Conservation (phyloP, 176 grass and related monocot species). For the Thinopyrum elongatum region DNA sequence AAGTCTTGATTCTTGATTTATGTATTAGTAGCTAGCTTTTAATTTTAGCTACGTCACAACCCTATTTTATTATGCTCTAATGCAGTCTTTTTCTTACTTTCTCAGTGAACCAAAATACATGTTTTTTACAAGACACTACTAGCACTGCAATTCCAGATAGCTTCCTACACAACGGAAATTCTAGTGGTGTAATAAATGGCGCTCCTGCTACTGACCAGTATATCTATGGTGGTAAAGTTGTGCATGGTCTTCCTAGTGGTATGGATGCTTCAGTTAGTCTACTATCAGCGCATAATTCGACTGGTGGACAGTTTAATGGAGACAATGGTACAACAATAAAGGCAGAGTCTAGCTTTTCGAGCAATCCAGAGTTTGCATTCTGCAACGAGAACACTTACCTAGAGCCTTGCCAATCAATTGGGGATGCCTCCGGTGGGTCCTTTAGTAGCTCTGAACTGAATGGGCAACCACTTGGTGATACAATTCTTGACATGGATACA, state of each 20-base stretch:
- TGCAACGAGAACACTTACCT: constrained; percentile 62
- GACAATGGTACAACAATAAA: constrained; percentile 72
- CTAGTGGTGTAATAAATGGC: constrained; percentile 60
- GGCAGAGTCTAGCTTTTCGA: constrained; percentile 65
- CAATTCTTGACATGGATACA: constrained; percentile 75
- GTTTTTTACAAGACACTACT: constrained; percentile 55
- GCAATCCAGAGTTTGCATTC: constrained; percentile 76
- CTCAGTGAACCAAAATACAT: constrained; percentile 69
- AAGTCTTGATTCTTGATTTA: constrained; percentile 2
- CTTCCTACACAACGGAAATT: constrained; percentile 70
- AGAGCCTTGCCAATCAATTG: constrained; percentile 64
- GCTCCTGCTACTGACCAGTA: constrained; percentile 48
- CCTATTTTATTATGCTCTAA: constrained; percentile 29
- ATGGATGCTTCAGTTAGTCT: constrained; percentile 63
- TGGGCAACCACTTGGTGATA: constrained; percentile 57
- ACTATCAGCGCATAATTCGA: constrained; percentile 53
- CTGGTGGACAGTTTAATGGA: constrained; percentile 53
- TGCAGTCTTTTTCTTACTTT: constrained; percentile 30
- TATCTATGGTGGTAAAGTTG: constrained; percentile 63
- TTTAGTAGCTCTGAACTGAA: constrained; percentile 87
- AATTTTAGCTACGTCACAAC: background rate
- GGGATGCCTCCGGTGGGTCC: constrained; percentile 83
- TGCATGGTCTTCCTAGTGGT: constrained; percentile 42
- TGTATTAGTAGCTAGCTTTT: background rate
- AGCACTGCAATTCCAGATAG: constrained; percentile 56